Evolutionary conservation across 2,329 filamentous ascomycete genomes (phyloP).

Genomic region (Colletotrichum incanum): DNA sequence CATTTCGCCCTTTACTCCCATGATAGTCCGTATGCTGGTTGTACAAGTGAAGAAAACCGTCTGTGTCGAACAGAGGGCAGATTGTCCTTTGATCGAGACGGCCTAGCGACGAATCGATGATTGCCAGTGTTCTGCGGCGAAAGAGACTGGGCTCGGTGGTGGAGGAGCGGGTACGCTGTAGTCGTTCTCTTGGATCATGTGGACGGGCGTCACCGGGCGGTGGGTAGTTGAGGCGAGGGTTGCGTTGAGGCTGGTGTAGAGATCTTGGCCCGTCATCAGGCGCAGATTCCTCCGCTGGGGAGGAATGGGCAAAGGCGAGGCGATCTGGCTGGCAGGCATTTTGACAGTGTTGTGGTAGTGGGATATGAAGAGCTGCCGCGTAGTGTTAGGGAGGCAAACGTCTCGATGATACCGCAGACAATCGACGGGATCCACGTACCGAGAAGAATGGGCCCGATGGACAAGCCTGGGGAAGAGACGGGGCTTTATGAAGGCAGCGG

Average conservation of each 20-base stretch:
- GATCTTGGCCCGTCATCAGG: constrained; percentile 64
- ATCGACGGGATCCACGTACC: constrained; percentile 22
- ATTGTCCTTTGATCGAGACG: not conserved
- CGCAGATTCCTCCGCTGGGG: constrained; percentile 62
- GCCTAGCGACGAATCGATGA: constrained; percentile 52
- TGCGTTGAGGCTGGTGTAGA: constrained; percentile 68
- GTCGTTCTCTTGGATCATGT: constrained; percentile 70
- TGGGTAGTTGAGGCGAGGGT: constrained; percentile 63
- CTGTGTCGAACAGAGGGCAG: constrained; percentile 20
- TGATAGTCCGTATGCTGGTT: constrained; percentile 35
- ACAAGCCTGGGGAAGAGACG: constrained; percentile 17
- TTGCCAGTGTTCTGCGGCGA: constrained; percentile 71
- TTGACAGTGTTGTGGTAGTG: constrained; percentile 45
- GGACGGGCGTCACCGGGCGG: constrained; percentile 63
- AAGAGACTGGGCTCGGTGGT: constrained; percentile 75
- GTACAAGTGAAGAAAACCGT: constrained; percentile 25
- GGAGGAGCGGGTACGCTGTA: constrained; percentile 77
- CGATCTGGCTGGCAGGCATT: constrained; percentile 61
- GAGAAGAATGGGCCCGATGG: constrained; percentile 5
- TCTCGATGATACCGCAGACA: not conserved
- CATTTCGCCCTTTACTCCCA: constrained; percentile 34
- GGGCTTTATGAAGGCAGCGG: constrained; percentile 9
- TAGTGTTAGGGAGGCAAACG: constrained; percentile 7
- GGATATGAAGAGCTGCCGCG: not conserved
- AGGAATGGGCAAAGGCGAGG: constrained; percentile 64